Evolutionary conservation across 169 alveolate genomes (phyloP), one percentile per base, ranked within the genome.

Genomic region (Plasmodium berghei): DNA sequence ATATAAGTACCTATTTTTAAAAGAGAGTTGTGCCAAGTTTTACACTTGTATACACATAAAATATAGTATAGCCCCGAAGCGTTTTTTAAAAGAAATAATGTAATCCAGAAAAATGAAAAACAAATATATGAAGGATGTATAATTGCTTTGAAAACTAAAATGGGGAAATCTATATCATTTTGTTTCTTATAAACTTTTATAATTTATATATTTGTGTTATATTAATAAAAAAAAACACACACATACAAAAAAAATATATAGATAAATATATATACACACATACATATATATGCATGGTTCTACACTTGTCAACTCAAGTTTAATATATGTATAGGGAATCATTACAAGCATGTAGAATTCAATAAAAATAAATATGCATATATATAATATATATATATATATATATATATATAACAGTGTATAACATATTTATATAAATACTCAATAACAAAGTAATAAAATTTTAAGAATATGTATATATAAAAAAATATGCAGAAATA

Each of bases 191-290:
- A 34, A 34, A 34, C 42, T 34, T 34, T 34, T 34, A 34, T 34
- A 34, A 34, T 34, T 34, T 34, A 34, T 34, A 34, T 34, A 34
- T 34, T 34, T 34, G 42, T 34, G 48, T 74, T 74, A 73, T 74
- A 73, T 61, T 74, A 74, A 49, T 73, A 34, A 74, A 61, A 74
- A 74, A 49, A 74, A 26, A 62, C 73, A 74, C 66, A 74, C 49
- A 74, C 45, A 74, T 61, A 74, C 20, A 48, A 62, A 75, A 75
- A 75, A 62, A 75, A 61, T 48, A 45, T 46, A 70, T 24, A 55
- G 22, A 70, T 55, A 9, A 42, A 70, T 70, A 55, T 55, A 46
- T 22, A 74, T n/a, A 61, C 52, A 73, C 28, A 18, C 18, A 62
- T 63, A 56, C 59, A 59, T n/a, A 73, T 28, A 45, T 69, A 48